Conservation (phyloP, 106 monocot species). For the Dendrobium officinale region DNA sequence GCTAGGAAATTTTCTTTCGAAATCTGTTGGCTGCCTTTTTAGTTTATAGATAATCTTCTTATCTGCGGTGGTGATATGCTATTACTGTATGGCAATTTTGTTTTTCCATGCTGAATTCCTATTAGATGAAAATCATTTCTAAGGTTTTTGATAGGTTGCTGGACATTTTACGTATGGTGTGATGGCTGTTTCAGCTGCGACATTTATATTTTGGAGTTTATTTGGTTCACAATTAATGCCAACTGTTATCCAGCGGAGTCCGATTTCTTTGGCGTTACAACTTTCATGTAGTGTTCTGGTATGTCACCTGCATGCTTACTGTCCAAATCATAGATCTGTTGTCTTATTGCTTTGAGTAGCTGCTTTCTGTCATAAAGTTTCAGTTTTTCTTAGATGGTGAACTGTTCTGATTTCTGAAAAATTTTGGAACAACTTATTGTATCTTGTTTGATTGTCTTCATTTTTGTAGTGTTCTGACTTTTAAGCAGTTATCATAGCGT, state of each 20-base stretch:
- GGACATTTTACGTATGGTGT: conserved; percentile 97
- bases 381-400: neutral
- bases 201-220: conserved; percentile 85
- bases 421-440: neutral
- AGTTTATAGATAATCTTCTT: neutral
- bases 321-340: neutral
- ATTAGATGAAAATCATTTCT: neutral
- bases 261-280: conserved; percentile 89
- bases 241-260: conserved; percentile 58
- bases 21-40: neutral
- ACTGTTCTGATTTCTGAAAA: neutral
- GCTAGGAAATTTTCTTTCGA: neutral
- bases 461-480: neutral
- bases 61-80: neutral
- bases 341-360: neutral
- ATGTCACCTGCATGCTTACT: conserved; percentile 8
- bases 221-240: conserved; percentile 78
- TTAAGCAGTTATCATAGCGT: neutral
- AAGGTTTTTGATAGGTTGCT: conserved; percentile 55
- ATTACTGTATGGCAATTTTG: neutral
- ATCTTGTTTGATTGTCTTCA: neutral
- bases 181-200: conserved; percentile 92
- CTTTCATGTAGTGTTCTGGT: conserved; percentile 98
- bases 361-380: neutral
- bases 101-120: neutral